Evolutionary conservation across 805 yeast genomes (phyloP), one percentile per base, ranked within the genome.

Genomic region (Pichia deserticola): DNA sequence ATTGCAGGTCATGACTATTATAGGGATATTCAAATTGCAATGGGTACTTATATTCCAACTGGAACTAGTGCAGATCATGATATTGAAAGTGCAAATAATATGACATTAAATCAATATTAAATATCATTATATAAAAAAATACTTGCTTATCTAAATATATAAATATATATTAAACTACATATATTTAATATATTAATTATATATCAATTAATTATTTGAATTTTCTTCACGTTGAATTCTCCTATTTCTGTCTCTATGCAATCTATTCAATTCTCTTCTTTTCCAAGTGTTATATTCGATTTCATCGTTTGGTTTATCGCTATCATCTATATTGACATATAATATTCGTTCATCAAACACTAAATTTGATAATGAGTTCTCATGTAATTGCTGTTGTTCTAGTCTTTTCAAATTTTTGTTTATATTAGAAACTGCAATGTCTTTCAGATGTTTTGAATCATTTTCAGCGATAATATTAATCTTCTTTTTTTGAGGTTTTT

Each of bases 241-340:
- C 25, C 40, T 10, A 13, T 50, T 47, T 15, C 65, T 47, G 29
- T 70, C 72, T 45, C 66, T 56, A 30, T 51, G 56, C 44, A 64
- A 50, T 27, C 75, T 58, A n/a, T 42, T 46, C 36, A 57, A 50
- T 38, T 71, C 74, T 28, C 75, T 57, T 39, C 41, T 42, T 50
- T 57, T 58, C 75, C 75, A 71, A 11, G 36, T 48, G 15, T 42
- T 50, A 32, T 38, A 39, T 47, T 69, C 83, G 7, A 49, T 59
- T 45, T 70, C 77, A 47, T 69, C 83, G 7, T 51, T 60, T 46
- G 70, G 77, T 0, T 83, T 79, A 50, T 81, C 81, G 5, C 76
- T 37, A 56, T 83, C 89, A 55, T 82, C 86, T 0, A 77, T 58
- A 0, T 57, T 70, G 3, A 60, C 63, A 25, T 57, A 44, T 11